Base-by-base conservation (phyloP, 306 rosid genomes). In the Sphenostylis stenocarpa region DNA sequence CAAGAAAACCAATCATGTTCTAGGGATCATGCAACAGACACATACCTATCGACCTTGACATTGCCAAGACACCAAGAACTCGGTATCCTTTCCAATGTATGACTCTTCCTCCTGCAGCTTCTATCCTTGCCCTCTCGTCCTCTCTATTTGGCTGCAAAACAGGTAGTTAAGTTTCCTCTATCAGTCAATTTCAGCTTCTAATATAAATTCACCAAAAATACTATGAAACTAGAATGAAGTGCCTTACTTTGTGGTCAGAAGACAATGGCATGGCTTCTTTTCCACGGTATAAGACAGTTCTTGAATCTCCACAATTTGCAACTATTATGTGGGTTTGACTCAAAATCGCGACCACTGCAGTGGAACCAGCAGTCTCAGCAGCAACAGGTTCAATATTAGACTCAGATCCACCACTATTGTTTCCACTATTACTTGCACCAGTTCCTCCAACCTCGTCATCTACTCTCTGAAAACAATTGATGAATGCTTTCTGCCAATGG, bases 1-100 rank as follows among this genome's bases (percentile, higher is more conserved):
- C 60, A 67, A 19, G 53, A 69, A 62, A 49, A 69, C 63, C 61
- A 78, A 62, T 77, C 68, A 28, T 43, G 45, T 41, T 57, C 36
- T 33, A 43, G 64, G 67, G 44, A 65, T 77, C 47, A 34, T 76
- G 76, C 61, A 33, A 67, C 64, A 44, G 7, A 57, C 23, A 68
- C 86, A 29, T 87, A 90, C 97, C 97, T 52, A 92, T 85, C 86
- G 97, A 88, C 83, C 97, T 89, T 67, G 97, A 92, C 91, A 87
- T 88, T 7, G 97, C 97, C 73, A 92, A 87, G 80, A 92, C 97
- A 60, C 97, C 97, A 56, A 88, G 86, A 58, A 92, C 91, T 67
- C 96, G 79, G 65, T 85, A 90, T 28, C 97, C 96, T 29, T 87
- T 73, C 97, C 97, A 92, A 67, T 86, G 90, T 76, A 92, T 92